These are phyloP conservation scores for Priceomyces melissophilus DNA, from an alignment of 805 yeast genomes.

Conservation along the genomic window DNA sequence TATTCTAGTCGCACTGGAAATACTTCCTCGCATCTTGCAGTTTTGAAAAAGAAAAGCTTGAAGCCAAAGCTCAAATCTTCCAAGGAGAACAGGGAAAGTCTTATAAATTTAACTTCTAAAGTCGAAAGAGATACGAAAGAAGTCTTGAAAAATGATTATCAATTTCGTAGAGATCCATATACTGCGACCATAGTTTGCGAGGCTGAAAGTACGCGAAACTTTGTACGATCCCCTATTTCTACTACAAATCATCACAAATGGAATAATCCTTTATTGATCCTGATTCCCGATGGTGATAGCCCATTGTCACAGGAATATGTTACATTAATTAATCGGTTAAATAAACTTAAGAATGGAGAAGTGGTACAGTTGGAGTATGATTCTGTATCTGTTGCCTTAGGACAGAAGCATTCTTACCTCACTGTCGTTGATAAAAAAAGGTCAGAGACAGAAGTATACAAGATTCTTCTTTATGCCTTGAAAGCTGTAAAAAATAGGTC, in stretches of 20 bases:
- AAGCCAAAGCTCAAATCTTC: background rate
- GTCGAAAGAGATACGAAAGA: conserved; percentile 5
- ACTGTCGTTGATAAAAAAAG: conserved; percentile 20
- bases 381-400: conserved; percentile 11
- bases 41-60: conserved; percentile 1
- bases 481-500: background rate
- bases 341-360: conserved; percentile 14
- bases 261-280: too few species aligned
- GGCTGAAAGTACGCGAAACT: conserved; percentile 27
- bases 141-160: conserved; percentile 8
- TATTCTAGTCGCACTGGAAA: too few species aligned
- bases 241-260: too few species aligned
- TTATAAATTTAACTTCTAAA: background rate
- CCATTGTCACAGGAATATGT: too few species aligned
- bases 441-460: conserved; percentile 10
- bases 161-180: conserved; percentile 24
- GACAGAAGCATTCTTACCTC: conserved; percentile 21
- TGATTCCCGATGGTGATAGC: too few species aligned
- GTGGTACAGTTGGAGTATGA: conserved; percentile 11
- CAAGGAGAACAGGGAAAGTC: background rate
- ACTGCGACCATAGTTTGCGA: conserved; percentile 30
- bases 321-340: background rate
- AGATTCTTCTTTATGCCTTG: too few species aligned
- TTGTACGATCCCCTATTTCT: conserved; percentile 5
- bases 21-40: background rate